Evolutionary conservation across 371 early-diverging fungal genomes (phyloP).

Genomic region (Haplosporangium sp.): DNA sequence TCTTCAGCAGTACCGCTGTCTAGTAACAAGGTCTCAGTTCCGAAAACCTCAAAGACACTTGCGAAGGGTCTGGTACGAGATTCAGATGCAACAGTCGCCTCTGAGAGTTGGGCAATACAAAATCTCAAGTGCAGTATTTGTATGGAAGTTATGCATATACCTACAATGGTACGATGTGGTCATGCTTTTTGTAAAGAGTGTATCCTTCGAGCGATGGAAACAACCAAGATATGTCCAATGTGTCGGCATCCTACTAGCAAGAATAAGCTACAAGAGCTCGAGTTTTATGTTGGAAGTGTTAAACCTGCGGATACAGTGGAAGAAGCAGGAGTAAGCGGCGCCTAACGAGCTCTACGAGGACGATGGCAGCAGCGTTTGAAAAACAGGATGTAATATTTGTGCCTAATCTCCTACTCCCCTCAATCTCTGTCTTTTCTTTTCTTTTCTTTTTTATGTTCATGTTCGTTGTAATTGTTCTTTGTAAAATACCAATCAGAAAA

Average conservation of each 20-base stretch:
- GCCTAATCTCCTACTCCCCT: conserved; percentile 1
- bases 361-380: background rate
- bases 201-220: conserved; percentile 17
- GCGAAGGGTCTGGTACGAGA: background rate
- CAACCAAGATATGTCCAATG: conserved; percentile 30
- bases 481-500: conserved; percentile 2
- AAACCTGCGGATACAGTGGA: background rate
- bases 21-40: background rate
- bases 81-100: background rate
- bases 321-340: background rate
- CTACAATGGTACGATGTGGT: conserved; percentile 35
- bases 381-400: background rate
- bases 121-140: conserved; percentile 35
- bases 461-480: background rate
- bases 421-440: background rate
- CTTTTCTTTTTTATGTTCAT: background rate
- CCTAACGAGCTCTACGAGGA: background rate
- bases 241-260: conserved; percentile 24
- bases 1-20: conserved; percentile 5
- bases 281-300: conserved; percentile 14
- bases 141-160: conserved; percentile 25
- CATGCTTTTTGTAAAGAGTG: conserved; percentile 36
- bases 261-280: conserved; percentile 26
- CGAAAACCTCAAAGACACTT: background rate
- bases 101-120: conserved; percentile 19